Evolutionary conservation across 1,139 yeast species (phyloP), one percentile per base, ranked within the genome.

Genomic region (Kodamaea fungicola): DNA sequence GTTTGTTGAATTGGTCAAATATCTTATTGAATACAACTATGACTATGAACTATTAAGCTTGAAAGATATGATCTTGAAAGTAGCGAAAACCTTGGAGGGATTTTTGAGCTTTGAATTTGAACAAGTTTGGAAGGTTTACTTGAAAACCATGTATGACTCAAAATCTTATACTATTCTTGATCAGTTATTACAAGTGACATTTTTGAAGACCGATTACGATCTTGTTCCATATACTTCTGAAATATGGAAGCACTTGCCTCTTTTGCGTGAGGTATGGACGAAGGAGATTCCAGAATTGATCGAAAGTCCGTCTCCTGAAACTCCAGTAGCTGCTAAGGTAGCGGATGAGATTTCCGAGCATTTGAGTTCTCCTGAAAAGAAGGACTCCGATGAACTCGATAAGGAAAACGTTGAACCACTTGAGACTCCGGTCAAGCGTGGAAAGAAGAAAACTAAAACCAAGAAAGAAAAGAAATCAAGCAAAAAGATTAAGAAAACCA

Each of bases 1-100:
- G 1, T 55, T 57, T 31, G 34, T 51, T 12, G 57, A 50, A 0
- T 32, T 62, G 9, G 38, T 55, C 6, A 44, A 42, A 27, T 57
- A 53, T 32, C 45, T 65, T 28, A 42, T 58, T 7, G 56, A 51
- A 5, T 50, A 48, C 22, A 41, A 44, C n/a, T 53, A 53, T 33
- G 52, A 57, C 33, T 38, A 39, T 13, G 62, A 61, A 32, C 31
- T 66, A 1, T 42, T 41, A 25, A 46, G 46, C 8, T 41, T 62
- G 31, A 39, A 49, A 7, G 46, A 43, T 4, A 40, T 42, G 2
- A 45, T 64, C 8, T 41, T 56, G 39, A 39, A 41, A 7, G 43
- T 47, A 12, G 37, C 43, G 7, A 32, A 30, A 12, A 29, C 26
- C 0, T 38, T 52, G 22, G 46, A 43, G 8, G 61, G 53, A 0